Percentiles rank a stretch among this genome's conserved stretches.
Evolutionary conservation across 495 filamentous ascomycete genomes (phyloP).

Genomic region (Bacidia gigantensis): DNA sequence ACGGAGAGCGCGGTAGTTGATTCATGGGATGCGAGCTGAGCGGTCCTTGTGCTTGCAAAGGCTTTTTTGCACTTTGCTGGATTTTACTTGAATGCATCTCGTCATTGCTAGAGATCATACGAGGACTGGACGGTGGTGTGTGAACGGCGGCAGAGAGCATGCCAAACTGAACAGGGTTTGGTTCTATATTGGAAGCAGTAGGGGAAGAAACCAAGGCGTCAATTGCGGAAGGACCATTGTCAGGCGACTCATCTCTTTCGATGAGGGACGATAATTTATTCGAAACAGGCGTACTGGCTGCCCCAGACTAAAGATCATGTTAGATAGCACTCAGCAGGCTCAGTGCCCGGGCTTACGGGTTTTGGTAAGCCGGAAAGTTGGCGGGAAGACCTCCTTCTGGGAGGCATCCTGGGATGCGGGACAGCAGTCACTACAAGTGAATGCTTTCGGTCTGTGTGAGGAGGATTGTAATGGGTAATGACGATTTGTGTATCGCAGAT

Average conservation of each 20-base stretch:
- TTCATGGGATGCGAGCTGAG: neutral
- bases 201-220: conserved; percentile 32
- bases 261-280: conserved; percentile 28
- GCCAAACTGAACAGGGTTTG: conserved; percentile 1
- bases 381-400: neutral
- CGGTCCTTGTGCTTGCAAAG: conserved; percentile 26
- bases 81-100: conserved; percentile 73
- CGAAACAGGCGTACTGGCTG: neutral
- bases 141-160: conserved; percentile 33
- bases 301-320: neutral
- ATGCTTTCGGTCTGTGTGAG: neutral
- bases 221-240: conserved; percentile 14
- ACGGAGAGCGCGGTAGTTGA: neutral
- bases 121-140: conserved; percentile 31
- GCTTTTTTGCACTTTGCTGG: conserved; percentile 54
- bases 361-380: neutral
- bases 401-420: neutral
- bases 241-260: conserved; percentile 28
- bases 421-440: neutral
- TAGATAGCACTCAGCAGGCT: neutral
- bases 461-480: neutral
- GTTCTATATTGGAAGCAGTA: conserved; percentile 26
- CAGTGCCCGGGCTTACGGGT: neutral
- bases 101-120: conserved; percentile 37
- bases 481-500: neutral